Conservation (phyloP, 805 yeast species). For the Yamadazyma tumulicola region DNA sequence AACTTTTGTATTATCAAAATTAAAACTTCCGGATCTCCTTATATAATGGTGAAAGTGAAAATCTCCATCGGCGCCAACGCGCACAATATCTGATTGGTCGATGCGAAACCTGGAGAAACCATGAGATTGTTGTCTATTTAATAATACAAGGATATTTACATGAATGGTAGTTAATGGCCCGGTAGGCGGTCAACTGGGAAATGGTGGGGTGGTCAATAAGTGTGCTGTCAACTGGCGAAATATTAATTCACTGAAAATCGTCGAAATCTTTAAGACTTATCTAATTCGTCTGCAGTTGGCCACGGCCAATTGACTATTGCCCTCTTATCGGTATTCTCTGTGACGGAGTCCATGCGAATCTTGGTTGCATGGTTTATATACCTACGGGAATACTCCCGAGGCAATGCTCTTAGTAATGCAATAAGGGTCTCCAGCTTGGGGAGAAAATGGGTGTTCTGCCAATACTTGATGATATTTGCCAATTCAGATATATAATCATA, state of each 20-base stretch:
- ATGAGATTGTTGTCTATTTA: no score
- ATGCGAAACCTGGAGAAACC: neutral
- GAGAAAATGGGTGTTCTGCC: conserved; percentile 45
- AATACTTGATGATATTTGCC: conserved; percentile 48
- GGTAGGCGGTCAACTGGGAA: no score
- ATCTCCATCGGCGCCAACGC: no score
- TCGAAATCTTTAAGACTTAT: no score
- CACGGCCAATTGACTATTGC: conserved; percentile 26
- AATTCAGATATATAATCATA: conserved; percentile 48
- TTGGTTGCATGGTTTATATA: conserved; percentile 34
- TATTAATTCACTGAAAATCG: no score
- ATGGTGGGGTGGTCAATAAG: no score
- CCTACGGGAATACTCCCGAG: conserved; percentile 33
- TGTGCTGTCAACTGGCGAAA: no score
- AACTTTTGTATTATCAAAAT: no score
- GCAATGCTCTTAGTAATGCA: conserved; percentile 35
- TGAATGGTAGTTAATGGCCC: no score
- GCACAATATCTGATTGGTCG: neutral
- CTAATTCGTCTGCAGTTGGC: conserved; percentile 26
- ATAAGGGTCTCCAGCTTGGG: conserved; percentile 42
- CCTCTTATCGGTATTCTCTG: conserved; percentile 3
- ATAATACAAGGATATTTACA: no score
- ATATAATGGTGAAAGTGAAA: no score
- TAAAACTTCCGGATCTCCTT: no score
- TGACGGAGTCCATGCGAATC: conserved; percentile 15